Evolutionary conservation across 108 stramenopile species (phyloP).

Genomic region (Seminavis robusta): DNA sequence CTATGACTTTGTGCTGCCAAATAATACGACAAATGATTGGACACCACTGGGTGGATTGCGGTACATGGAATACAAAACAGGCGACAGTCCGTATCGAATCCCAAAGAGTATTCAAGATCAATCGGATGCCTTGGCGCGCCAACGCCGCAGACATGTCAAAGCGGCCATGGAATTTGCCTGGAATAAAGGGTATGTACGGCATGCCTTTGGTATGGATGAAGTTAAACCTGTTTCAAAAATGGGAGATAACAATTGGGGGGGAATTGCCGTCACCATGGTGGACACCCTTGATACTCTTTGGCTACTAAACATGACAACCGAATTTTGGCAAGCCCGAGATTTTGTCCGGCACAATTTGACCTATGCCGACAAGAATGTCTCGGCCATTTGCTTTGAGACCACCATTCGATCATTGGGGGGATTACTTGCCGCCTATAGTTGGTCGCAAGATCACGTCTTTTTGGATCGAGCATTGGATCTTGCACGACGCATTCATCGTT

Average conservation of each 20-base stretch:
- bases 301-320: slow-evolving; percentile 93
- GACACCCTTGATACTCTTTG: slow-evolving; percentile 96
- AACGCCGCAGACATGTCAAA: slow-evolving; percentile 55
- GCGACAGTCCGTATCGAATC: slow-evolving; percentile 23
- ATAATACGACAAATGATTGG: no score
- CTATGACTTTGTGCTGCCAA: no score
- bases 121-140: slow-evolving; percentile 60
- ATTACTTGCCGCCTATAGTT: slow-evolving; percentile 90
- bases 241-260: slow-evolving; percentile 71
- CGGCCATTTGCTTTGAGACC: slow-evolving; percentile 94
- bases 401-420: slow-evolving; percentile 96
- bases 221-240: slow-evolving; percentile 45
- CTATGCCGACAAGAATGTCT: slow-evolving; percentile 22
- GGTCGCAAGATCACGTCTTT: slow-evolving; percentile 61
- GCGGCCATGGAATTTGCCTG: slow-evolving; percentile 80
- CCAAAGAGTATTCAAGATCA: slow-evolving; percentile 17
- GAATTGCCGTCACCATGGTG: slow-evolving; percentile 90
- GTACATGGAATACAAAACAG: slow-evolving; percentile 54
- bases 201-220: slow-evolving; percentile 85
- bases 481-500: slow-evolving; percentile 50
- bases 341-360: slow-evolving; percentile 79
- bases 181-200: slow-evolving; percentile 50
- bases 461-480: slow-evolving; percentile 77
- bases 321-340: slow-evolving; percentile 83
- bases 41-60: slow-evolving; percentile 54